Base-by-base conservation (phyloP, 495 filamentous ascomycete species). In the Aspergillus kassunensis region DNA sequence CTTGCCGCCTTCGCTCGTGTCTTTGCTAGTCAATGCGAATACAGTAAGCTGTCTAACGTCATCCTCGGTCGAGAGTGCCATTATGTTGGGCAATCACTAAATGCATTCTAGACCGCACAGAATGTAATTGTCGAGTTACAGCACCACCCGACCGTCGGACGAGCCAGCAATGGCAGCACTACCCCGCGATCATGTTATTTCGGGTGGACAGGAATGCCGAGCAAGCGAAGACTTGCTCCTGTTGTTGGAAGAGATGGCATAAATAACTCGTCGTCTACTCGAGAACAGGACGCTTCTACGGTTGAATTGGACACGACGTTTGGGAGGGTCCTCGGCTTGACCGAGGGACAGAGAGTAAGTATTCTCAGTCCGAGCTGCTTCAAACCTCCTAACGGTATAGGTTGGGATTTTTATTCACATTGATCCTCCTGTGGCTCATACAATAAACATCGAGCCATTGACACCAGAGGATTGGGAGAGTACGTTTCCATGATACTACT, bases 151-250 rank as follows among this genome's bases (percentile, higher is more conserved):
- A 49, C 60, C n/a, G 53, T 62, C n/a, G 59, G 52, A 9, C 69
- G 74, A 65, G 44, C 63, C 61, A 36, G 13, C 45, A 63, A 68
- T 63, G 72, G 71, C 44, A 68, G 64, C 55, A 60, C 75, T 41
- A 67, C 74, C 21, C 79, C 79, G 62, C 86, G 77, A 57, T 91
- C 89, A 46, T 79, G 91, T 57, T 95, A 84, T 57, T 74, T 93
- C 39, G 93, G 93, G 59, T 98, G 95, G 95, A 95, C 93, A 15
- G 93, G 93, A 53, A 93, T 97, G 89, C 84, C 87, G 56, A 96
- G 90, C 77, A 91, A 90, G 77, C 77, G 86, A 56, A 88, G 83
- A 66, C 71, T 86, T 55, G 82, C 83, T 24, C 80, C 89, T 3
- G 77, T 91, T 12, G 82, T 90, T 15, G 76, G 82, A 36, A 80